Conservation (phyloP, 805 yeast species). For the Candida sonorensis region DNA sequence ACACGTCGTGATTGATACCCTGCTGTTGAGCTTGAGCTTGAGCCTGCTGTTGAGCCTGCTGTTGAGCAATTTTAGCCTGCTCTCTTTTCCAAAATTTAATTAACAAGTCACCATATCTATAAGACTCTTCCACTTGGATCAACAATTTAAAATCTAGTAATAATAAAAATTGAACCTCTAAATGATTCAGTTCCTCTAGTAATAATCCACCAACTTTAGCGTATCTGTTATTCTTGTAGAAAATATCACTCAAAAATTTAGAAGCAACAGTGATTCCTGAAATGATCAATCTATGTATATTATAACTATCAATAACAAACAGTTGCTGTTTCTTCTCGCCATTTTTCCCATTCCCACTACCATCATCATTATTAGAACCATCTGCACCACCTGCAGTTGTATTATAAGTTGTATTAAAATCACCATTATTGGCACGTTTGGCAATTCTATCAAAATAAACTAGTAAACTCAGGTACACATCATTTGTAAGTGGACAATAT, state of each 20-base stretch:
- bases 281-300: constrained; percentile 88
- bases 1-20: no score
- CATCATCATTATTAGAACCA: constrained; percentile 14
- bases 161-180: constrained; percentile 83
- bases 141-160: constrained; percentile 80
- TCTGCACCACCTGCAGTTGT: constrained; percentile 3
- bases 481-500: constrained; percentile 98
- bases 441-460: constrained; percentile 95
- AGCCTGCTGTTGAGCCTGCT: constrained; percentile 4
- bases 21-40: constrained; percentile 6
- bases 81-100: constrained; percentile 80
- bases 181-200: constrained; percentile 82
- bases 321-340: constrained; percentile 38
- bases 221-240: constrained; percentile 88
- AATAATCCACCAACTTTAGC: constrained; percentile 96
- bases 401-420: constrained; percentile 21
- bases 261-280: constrained; percentile 95
- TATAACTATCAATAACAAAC: constrained; percentile 93
- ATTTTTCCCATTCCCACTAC: constrained; percentile 15
- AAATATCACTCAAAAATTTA: constrained; percentile 90
- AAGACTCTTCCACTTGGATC: constrained; percentile 86
- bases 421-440: constrained; percentile 61
- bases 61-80: constrained; percentile 32
- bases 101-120: constrained; percentile 80
- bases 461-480: constrained; percentile 81